A percentile compares a stretch with the other conserved stretches of the same genome.
Conservation (phyloP, 805 yeast species). For the Metschnikowia noctiluminum region DNA sequence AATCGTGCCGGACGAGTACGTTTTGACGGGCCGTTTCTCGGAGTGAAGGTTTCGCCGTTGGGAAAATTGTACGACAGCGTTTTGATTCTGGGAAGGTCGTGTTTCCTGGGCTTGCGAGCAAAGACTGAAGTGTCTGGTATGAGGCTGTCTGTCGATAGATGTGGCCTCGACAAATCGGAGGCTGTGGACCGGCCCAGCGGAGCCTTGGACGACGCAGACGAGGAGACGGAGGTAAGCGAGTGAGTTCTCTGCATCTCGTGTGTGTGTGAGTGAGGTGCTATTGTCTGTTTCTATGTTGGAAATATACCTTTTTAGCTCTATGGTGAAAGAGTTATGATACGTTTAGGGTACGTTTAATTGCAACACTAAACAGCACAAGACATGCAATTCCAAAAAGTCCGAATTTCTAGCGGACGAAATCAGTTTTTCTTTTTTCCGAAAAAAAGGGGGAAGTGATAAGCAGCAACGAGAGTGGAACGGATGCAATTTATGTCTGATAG, state of each 20-base stretch:
- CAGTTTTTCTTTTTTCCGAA: too few relatives aligned
- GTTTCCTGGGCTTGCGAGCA: conserved; percentile 33
- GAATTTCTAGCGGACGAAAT: too few relatives aligned
- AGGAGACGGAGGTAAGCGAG: conserved; percentile 11
- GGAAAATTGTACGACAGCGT: conserved; percentile 41
- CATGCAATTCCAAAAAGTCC: too few relatives aligned
- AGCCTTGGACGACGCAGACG: conserved; percentile 1
- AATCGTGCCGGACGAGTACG: conserved; percentile 38
- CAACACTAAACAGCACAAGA: too few relatives aligned
- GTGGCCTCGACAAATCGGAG: conserved; percentile 4
- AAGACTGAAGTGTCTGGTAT: conserved; percentile 38
- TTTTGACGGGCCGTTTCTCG: conserved; percentile 40
- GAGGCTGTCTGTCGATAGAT: conserved; percentile 37
- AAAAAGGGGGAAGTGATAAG: too few relatives aligned
- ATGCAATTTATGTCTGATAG: too few relatives aligned
- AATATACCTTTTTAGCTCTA: neutral
- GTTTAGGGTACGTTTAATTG: too few relatives aligned
- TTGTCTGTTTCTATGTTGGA: too few relatives aligned
- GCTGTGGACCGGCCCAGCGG: conserved; percentile 4
- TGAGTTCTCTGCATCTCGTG: conserved; percentile 11
- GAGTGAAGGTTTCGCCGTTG: conserved; percentile 53
- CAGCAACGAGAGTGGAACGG: too few relatives aligned
- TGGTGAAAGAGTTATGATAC: too few relatives aligned
- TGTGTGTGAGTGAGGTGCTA: too few relatives aligned
- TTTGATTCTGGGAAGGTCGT: conserved; percentile 8